Evolutionary conservation across 371 early-diverging fungal species (phyloP).

Genomic region (Mortierella polycephala): DNA sequence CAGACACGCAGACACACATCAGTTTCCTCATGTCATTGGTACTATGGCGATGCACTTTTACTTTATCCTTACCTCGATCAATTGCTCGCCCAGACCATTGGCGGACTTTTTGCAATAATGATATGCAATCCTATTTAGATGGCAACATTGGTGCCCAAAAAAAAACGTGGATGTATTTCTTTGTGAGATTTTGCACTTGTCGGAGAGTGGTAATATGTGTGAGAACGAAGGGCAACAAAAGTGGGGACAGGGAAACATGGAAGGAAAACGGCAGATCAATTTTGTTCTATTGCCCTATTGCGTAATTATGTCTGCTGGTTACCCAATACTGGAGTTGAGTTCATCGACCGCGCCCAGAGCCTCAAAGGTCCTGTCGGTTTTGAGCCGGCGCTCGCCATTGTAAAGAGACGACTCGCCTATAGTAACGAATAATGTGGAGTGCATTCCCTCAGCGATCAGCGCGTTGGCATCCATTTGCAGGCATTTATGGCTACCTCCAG

Average conservation of each 20-base stretch:
- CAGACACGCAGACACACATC: background rate
- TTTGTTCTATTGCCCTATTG: too few relatives aligned
- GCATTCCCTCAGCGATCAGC: background rate
- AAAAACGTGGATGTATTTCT: too few relatives aligned
- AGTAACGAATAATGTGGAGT: background rate
- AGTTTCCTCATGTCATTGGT: too few relatives aligned
- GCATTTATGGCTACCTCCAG: too few relatives aligned
- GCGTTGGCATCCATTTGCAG: background rate
- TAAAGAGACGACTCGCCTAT: slow-evolving; percentile 87
- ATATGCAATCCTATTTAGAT: slow-evolving; percentile 66
- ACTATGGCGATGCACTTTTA: background rate
- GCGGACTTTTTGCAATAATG: slow-evolving; percentile 71
- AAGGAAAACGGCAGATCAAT: background rate
- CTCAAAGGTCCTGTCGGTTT: slow-evolving; percentile 90
- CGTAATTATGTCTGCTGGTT: background rate
- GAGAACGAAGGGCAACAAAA: background rate
- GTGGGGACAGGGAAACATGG: slow-evolving; percentile 48
- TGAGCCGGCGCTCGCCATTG: slow-evolving; percentile 89
- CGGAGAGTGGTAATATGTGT: too few relatives aligned
- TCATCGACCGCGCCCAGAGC: slow-evolving; percentile 90
- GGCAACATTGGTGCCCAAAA: too few relatives aligned
- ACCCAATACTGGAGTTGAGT: slow-evolving; percentile 73
- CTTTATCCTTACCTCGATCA: slow-evolving; percentile 65
- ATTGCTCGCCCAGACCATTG: slow-evolving; percentile 65
- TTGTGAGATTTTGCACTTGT: too few relatives aligned